phyloP scores from a whole-genome alignment of 2,329 filamentous ascomycete genomes.

The Pseudogymnoascus sp. region DNA sequence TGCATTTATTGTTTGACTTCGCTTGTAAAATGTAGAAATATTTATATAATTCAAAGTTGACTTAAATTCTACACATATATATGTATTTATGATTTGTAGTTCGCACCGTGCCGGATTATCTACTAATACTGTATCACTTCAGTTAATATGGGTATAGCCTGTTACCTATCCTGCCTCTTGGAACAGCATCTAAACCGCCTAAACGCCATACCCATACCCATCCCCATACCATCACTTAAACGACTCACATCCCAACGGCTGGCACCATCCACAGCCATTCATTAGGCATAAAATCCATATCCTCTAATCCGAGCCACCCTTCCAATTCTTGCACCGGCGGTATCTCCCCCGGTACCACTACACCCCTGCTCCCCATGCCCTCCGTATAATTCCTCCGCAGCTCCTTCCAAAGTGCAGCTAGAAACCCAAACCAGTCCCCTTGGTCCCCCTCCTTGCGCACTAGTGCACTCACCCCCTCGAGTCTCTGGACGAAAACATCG shows the following conservation, averaged over 20 bases:
- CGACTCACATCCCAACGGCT: not conserved
- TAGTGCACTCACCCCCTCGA: not conserved
- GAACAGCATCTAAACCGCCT: not conserved
- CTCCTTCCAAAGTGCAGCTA: slow-evolving; percentile 2
- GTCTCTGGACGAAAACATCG: slow-evolving; percentile 6
- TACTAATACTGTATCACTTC: not conserved
- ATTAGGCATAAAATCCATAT: slow-evolving; percentile 11
- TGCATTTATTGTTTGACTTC: too few relatives aligned
- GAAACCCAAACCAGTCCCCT: slow-evolving; percentile 8
- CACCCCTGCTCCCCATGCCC: not conserved
- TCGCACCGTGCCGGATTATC: not conserved
- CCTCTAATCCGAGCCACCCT: not conserved
- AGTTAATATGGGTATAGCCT: not conserved
- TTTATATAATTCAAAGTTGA: too few relatives aligned
- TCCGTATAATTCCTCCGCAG: slow-evolving; percentile 8
- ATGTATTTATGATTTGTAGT: not conserved
- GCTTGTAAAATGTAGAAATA: too few relatives aligned
- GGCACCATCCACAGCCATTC: slow-evolving; percentile 9
- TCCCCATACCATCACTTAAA: not conserved
- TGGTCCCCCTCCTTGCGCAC: not conserved
- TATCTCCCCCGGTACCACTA: not conserved
- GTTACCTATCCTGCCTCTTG: not conserved
- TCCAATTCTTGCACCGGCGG: not conserved
- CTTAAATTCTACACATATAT: too few relatives aligned
- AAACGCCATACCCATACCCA: not conserved